phyloP scores from a whole-genome alignment of 108 stramenopile genomes.

The Fragilaria crotonensis region DNA sequence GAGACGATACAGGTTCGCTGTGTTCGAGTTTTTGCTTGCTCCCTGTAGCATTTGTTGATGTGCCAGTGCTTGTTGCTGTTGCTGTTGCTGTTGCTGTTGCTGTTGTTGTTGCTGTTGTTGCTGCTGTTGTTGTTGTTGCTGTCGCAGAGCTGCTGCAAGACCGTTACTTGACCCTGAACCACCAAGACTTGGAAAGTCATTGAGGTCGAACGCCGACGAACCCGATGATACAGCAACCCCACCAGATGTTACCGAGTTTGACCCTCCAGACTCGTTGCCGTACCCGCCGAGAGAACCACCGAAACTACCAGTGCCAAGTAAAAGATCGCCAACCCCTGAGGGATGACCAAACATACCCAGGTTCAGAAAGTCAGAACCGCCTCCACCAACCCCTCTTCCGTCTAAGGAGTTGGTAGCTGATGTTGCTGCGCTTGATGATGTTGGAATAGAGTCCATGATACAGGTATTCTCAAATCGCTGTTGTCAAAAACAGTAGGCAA shows the following conservation, averaged over 20 bases:
- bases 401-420: slow-evolving; percentile 11
- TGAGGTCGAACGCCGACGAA: slow-evolving; percentile 58
- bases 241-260: slow-evolving; percentile 21
- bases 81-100: slow-evolving; percentile 36
- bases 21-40: slow-evolving; percentile 14
- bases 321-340: slow-evolving; percentile 35
- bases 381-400: too few species aligned
- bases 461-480: too few species aligned
- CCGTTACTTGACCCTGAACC: slow-evolving; percentile 37
- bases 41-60: slow-evolving; percentile 69
- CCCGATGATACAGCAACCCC: background rate
- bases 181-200: slow-evolving; percentile 81
- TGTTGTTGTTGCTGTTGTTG: too few species aligned
- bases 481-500: too few species aligned
- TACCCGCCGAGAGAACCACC: slow-evolving; percentile 16
- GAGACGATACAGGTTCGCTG: slow-evolving; percentile 66
- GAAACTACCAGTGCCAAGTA: slow-evolving; percentile 51
- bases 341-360: slow-evolving; percentile 40
- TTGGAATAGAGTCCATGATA: slow-evolving; percentile 1
- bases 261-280: slow-evolving; percentile 42
- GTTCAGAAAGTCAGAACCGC: slow-evolving; percentile 16
- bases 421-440: slow-evolving; percentile 13
- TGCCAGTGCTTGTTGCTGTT: slow-evolving; percentile 28
- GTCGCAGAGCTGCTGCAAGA: slow-evolving; percentile 67
- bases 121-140: too few species aligned